Conservation (phyloP, 768 basidiomycete species). For the Leccinum subtestaceum region DNA sequence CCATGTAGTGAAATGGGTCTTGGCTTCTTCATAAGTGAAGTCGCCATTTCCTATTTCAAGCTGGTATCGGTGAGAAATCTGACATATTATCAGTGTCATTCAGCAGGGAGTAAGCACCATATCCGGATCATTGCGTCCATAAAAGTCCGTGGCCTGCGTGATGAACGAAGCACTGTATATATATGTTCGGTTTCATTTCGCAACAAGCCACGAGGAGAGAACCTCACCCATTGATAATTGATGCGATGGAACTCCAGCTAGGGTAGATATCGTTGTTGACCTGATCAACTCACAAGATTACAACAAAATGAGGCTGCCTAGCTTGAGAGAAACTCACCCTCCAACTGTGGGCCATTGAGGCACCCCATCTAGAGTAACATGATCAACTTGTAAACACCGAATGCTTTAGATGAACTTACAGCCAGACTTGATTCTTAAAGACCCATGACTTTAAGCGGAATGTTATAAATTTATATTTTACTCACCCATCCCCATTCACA, state of each 20-base stretch:
- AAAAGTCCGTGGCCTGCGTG: conserved; percentile 59
- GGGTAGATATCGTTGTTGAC: conserved; percentile 30
- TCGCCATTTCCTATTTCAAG: conserved; percentile 64
- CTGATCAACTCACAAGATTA: conserved; percentile 2
- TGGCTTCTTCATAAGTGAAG: conserved; percentile 59
- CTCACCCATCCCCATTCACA: conserved; percentile 68
- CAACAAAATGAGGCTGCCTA: background rate
- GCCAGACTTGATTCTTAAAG: conserved; percentile 56
- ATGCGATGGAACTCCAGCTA: conserved; percentile 49
- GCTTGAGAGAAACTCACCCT: conserved; percentile 34
- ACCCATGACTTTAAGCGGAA: background rate
- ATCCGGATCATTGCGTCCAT: conserved; percentile 64
- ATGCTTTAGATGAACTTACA: conserved; percentile 44
- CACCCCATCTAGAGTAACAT: conserved; percentile 32
- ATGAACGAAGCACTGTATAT: conserved; percentile 57
- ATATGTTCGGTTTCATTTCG: background rate
- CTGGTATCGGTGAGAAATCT: conserved; percentile 27
- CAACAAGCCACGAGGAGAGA: background rate
- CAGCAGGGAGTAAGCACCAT: conserved; percentile 39
- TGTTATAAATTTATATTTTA: background rate
- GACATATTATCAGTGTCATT: background rate
- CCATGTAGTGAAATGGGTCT: conserved; percentile 71
- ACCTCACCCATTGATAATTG: conserved; percentile 52
- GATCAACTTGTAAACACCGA: background rate
- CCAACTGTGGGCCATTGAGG: conserved; percentile 38